Evolutionary conservation across 2,329 filamentous ascomycete species (phyloP), one percentile per base, ranked within the genome.

Genomic region (Claviceps sp.): DNA sequence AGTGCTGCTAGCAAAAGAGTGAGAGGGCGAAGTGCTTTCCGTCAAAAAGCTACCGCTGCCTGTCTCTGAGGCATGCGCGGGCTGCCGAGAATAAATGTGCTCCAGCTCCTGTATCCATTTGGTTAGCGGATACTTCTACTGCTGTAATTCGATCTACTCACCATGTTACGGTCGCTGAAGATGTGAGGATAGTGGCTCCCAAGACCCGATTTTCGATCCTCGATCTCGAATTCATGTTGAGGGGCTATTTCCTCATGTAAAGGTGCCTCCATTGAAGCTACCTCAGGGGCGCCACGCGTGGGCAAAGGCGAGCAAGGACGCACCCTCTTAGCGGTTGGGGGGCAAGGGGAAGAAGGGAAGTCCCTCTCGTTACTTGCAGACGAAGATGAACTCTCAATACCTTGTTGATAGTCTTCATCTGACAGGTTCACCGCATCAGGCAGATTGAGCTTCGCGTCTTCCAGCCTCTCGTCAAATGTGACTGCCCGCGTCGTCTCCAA

Each of bases 381-480:
- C 41, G 56, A 52, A 26, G 45, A 45, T 1, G 30, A 45, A 26
- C 43, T 14, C 2, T 30, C 51, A 5, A 14, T 10, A 11, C 50
- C 48, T 19, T 51, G 46, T 8, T 49, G 17, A 34, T 17, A 39
- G 5, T 56, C 54, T 10, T 57, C 56, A 2, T 55, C 47, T 10
- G 34, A 46, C 22, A 56, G 45, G 26, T 50, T 47, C 26, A 56
- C 49, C 1, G 55, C 51, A 41, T 56, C 56, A 0, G 57, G 57
- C 19, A 69, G 56, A 46, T 62, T 68, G 44, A 64, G 62, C 43
- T 60, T 59, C 1, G 59, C 59, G 45, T 71, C 66, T 0, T 65
- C 61, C 13, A 65, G 47, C 2, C 55, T 58, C 53, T 71, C 69
- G 4, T 57, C 56, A 48, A 62, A 71, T 0, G 16, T 44, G 16